Evolutionary conservation across 371 early-diverging fungal species (phyloP).

Genomic region (Mortierella sp.): DNA sequence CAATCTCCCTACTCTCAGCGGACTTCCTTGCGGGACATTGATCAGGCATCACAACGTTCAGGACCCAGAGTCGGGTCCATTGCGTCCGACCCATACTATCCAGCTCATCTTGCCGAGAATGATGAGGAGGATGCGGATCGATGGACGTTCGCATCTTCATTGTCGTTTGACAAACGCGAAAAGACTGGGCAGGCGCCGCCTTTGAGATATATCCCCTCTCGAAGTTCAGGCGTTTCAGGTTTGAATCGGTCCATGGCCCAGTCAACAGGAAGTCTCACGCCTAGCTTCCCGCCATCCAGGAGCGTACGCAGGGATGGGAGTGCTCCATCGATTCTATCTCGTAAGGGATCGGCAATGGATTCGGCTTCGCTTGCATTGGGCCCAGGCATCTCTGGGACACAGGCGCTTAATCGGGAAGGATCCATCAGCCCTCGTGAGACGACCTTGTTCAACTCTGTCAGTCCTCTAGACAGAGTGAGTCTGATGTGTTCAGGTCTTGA

Average conservation of each 20-base stretch:
- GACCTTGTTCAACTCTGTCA: conserved; percentile 46
- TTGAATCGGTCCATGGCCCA: conserved; percentile 28
- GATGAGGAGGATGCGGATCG: conserved; percentile 58
- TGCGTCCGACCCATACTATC: conserved; percentile 40
- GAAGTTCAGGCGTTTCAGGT: conserved; percentile 11
- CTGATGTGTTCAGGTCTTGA: conserved; percentile 51
- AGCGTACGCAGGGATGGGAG: conserved; percentile 26
- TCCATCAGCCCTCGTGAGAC: conserved; percentile 36
- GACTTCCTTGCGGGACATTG: conserved; percentile 14
- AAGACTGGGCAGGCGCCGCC: conserved; percentile 24
- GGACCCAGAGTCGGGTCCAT: conserved; percentile 27
- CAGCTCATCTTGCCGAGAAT: conserved; percentile 48
- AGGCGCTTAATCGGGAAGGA: conserved; percentile 21
- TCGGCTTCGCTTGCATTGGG: conserved; percentile 16
- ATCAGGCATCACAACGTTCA: conserved; percentile 12
- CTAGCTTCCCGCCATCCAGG: conserved; percentile 21
- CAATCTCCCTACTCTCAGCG: not conserved
- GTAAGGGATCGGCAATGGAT: conserved; percentile 27
- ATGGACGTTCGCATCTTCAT: conserved; percentile 58
- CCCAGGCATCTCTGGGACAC: conserved; percentile 6
- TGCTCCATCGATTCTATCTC: conserved; percentile 38
- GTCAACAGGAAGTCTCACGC: conserved; percentile 39
- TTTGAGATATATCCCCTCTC: conserved; percentile 41
- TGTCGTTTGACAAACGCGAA: conserved; percentile 54
- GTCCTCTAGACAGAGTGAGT: conserved; percentile 49